Percentiles rank a stretch among this genome's conserved stretches.
Evolutionary conservation across 2,329 filamentous ascomycete genomes (phyloP).

Genomic region (Aspergillus vadensis): DNA sequence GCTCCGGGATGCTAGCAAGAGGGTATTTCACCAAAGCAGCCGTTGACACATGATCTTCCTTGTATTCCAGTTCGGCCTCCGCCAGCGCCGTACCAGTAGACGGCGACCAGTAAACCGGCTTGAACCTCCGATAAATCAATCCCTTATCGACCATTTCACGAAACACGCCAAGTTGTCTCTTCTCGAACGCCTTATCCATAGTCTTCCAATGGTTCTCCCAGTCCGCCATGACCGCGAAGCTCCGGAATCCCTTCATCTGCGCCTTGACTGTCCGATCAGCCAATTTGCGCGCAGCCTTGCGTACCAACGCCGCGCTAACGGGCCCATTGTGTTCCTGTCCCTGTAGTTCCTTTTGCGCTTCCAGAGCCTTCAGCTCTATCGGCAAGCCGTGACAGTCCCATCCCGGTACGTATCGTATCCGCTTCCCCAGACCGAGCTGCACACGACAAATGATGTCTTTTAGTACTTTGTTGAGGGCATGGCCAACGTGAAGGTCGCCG

Average conservation of each 20-base stretch:
- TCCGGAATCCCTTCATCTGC: constrained; percentile 61
- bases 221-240: constrained; percentile 66
- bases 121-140: constrained; percentile 62
- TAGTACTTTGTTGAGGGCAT: constrained; percentile 94
- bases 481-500: constrained; percentile 84
- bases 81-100: constrained; percentile 65
- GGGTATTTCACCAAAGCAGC: constrained; percentile 75
- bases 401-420: constrained; percentile 81
- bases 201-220: constrained; percentile 66
- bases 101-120: constrained; percentile 68
- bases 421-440: constrained; percentile 74
- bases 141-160: constrained; percentile 63
- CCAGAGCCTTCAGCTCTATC: constrained; percentile 93
- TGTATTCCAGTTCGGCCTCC: constrained; percentile 67
- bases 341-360: constrained; percentile 50
- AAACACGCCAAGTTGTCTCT: constrained; percentile 62
- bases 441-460: constrained; percentile 90
- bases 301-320: constrained; percentile 51
- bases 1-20: constrained; percentile 53
- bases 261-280: constrained; percentile 58
- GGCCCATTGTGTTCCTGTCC: constrained; percentile 21
- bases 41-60: constrained; percentile 61
- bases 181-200: constrained; percentile 63
- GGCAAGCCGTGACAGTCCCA: constrained; percentile 98
- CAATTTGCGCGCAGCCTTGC: constrained; percentile 57